phyloP scores from a whole-genome alignment of 2,329 filamentous ascomycete species.

The Aureobasidium sp. region DNA sequence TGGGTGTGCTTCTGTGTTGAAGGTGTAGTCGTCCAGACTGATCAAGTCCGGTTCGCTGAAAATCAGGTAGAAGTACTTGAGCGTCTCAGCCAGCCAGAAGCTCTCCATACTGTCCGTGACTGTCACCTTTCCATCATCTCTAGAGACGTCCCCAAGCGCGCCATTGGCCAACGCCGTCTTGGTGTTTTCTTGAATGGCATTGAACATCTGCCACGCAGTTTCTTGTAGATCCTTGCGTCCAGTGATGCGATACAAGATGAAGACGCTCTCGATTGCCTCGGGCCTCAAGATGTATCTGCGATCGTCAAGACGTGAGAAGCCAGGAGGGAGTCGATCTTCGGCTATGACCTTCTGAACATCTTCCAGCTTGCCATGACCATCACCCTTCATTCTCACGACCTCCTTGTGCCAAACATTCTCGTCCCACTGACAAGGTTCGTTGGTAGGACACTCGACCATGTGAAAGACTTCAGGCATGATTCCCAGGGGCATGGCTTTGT shows the following conservation, averaged over 20 bases:
- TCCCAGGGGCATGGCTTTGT: slow-evolving; percentile 47
- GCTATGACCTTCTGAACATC: slow-evolving; percentile 28
- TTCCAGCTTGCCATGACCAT: slow-evolving; percentile 17
- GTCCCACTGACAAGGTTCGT: slow-evolving; percentile 44
- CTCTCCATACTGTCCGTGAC: slow-evolving; percentile 40
- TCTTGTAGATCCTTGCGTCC: slow-evolving; percentile 42
- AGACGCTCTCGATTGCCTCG: slow-evolving; percentile 55
- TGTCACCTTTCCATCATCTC: slow-evolving; percentile 28
- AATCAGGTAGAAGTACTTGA: slow-evolving; percentile 43
- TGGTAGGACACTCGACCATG: slow-evolving; percentile 41
- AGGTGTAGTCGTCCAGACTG: slow-evolving; percentile 41
- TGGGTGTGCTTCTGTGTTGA: slow-evolving; percentile 45
- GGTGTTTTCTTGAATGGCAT: slow-evolving; percentile 35
- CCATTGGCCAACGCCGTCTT: slow-evolving; percentile 40
- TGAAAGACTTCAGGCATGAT: slow-evolving; percentile 55
- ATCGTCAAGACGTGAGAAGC: slow-evolving; percentile 38
- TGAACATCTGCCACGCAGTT: slow-evolving; percentile 44
- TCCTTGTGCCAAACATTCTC: slow-evolving; percentile 42
- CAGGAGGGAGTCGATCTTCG: slow-evolving; percentile 32
- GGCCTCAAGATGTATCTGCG: slow-evolving; percentile 42
- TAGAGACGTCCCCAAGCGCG: slow-evolving; percentile 36
- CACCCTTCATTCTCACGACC: slow-evolving; percentile 17
- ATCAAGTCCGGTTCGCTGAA: slow-evolving; percentile 37
- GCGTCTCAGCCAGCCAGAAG: slow-evolving; percentile 43
- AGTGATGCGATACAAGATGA: slow-evolving; percentile 52